Conservation (phyloP, 2,329 filamentous ascomycete species). For the Aspergillus sp. region DNA sequence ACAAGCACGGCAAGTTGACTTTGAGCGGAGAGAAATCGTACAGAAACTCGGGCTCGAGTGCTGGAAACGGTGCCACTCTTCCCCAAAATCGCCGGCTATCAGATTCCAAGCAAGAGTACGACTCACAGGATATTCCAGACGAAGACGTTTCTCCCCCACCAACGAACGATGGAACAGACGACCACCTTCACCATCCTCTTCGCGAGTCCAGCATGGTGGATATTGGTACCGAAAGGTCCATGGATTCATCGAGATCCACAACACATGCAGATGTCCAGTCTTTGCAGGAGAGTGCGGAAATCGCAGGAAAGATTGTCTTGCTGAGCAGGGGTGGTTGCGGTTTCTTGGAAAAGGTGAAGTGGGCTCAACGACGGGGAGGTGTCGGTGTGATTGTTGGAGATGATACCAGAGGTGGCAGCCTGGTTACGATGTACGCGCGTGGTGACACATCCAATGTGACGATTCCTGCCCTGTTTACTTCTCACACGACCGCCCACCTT, state of each 20-base stretch:
- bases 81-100: slow-evolving; percentile 15
- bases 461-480: slow-evolving; percentile 91
- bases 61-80: slow-evolving; percentile 14
- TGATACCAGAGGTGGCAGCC: slow-evolving; percentile 75
- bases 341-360: slow-evolving; percentile 94
- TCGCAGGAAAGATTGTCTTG: slow-evolving; percentile 84
- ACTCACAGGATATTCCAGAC: slow-evolving; percentile 11
- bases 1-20: slow-evolving; percentile 17
- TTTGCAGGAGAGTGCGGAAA: slow-evolving; percentile 84
- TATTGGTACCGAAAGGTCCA: slow-evolving; percentile 27
- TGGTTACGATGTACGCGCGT: slow-evolving; percentile 97
- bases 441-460: slow-evolving; percentile 92
- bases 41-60: slow-evolving; percentile 18
- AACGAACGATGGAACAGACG: slow-evolving; percentile 71
- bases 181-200: slow-evolving; percentile 64
- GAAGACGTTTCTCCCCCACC: slow-evolving; percentile 15
- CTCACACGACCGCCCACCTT: slow-evolving; percentile 86
- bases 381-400: slow-evolving; percentile 90
- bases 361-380: slow-evolving; percentile 86
- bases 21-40: slow-evolving; percentile 14
- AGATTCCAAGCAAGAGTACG: slow-evolving; percentile 18
- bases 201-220: slow-evolving; percentile 36
- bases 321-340: slow-evolving; percentile 90
- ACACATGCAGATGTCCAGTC: slow-evolving; percentile 86
- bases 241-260: slow-evolving; percentile 28